These are phyloP conservation scores for Ophiostoma australiae DNA, from an alignment of 2,329 filamentous ascomycete species.

Conservation along the genomic window DNA sequence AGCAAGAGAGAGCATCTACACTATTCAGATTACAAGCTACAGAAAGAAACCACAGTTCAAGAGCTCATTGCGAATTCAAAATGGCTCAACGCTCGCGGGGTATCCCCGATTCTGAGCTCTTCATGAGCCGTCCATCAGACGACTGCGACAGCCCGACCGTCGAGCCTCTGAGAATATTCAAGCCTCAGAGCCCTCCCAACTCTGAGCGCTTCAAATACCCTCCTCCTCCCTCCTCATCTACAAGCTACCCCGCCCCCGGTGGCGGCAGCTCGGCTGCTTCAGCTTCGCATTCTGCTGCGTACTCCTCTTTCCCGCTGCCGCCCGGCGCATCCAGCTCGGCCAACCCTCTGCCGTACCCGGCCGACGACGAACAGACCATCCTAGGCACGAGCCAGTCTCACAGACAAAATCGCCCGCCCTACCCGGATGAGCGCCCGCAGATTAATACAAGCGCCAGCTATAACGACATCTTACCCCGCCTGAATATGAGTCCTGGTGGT, in stretches of 20 bases:
- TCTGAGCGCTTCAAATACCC: constrained; percentile 49
- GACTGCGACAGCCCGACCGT: constrained; percentile 69
- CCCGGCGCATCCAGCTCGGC: constrained; percentile 68
- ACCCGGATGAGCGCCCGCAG: constrained; percentile 40
- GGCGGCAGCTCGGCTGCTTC: constrained; percentile 38
- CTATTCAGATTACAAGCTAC: not conserved
- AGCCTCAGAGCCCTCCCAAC: constrained; percentile 59
- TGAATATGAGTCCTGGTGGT: constrained; percentile 48
- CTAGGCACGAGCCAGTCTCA: constrained; percentile 34
- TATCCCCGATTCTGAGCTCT: constrained; percentile 75
- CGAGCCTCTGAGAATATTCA: constrained; percentile 79
- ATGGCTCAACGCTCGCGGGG: constrained; percentile 56
- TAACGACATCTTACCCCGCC: constrained; percentile 50
- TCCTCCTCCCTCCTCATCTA: constrained; percentile 41
- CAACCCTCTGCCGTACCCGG: constrained; percentile 65
- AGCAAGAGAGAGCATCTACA: not conserved
- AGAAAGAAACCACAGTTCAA: not conserved
- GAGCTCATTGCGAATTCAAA: not conserved
- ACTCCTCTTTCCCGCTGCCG: constrained; percentile 59
- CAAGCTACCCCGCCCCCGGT: constrained; percentile 21
- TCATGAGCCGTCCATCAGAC: constrained; percentile 55
- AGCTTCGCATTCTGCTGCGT: constrained; percentile 40
- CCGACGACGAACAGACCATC: constrained; percentile 55
- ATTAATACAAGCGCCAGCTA: constrained; percentile 39
- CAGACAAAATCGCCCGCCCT: constrained; percentile 39